Base-by-base conservation (phyloP, 495 filamentous ascomycete genomes). In the Talaromyces borbonicus region DNA sequence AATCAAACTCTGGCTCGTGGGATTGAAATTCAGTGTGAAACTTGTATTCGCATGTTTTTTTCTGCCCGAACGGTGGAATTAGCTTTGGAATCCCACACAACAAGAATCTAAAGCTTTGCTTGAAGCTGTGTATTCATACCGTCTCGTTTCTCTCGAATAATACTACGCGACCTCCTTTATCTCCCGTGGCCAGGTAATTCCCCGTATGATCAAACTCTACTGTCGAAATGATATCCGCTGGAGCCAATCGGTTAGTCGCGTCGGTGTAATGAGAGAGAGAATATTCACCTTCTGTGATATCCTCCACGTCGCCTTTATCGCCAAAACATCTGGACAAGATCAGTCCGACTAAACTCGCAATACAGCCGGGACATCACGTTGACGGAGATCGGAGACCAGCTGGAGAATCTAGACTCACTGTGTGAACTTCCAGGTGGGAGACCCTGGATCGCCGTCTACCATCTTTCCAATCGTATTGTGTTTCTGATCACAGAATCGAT, bases 41-140 rank as follows among this genome's bases (percentile, higher is more conserved):
- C 65, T 98, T 98, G 76, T 98, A 98, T 67, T 98, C 92, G 77
- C 92, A 98, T 11, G 92, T 96, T 83, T 97, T 98, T 81, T 97
- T 97, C 35, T 38, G 11, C 29, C 8, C n/a, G n/a, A n/a, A n/a
- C n/a, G n/a, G n/a, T n/a, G n/a, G n/a, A n/a, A n/a, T n/a, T n/a
- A n/a, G n/a, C n/a, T n/a, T n/a, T n/a, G n/a, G n/a, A n/a, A n/a
- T n/a, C n/a, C n/a, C n/a, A n/a, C n/a, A n/a, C n/a, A n/a, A n/a
- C n/a, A n/a, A n/a, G n/a, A n/a, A n/a, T n/a, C n/a, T n/a, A n/a
- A n/a, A n/a, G n/a, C n/a, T n/a, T n/a, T n/a, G n/a, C n/a, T n/a
- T n/a, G n/a, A 27, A 42, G n/a, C 32, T n/a, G 19, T 20, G 32
- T 36, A 12, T 18, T 25, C 41, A 43, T 71, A 93, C 90, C 62